Evolutionary conservation across 2,329 filamentous ascomycete genomes (phyloP).

Genomic region (Talaromyces marneffei): DNA sequence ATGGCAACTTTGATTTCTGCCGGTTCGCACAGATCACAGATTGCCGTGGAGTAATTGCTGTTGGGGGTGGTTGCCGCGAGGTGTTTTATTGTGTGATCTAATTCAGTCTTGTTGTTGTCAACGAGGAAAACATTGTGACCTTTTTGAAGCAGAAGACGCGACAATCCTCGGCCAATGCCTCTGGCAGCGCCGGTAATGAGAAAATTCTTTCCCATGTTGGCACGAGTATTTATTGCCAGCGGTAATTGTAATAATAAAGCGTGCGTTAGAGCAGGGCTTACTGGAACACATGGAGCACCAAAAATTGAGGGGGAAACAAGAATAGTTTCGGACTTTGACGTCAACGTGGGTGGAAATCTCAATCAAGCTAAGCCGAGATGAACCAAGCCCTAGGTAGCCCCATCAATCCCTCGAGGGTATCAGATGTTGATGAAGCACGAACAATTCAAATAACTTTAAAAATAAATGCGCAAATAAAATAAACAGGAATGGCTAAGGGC

Average conservation of each 20-base stretch:
- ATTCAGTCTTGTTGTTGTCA: conserved; percentile 9
- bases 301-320: neutral
- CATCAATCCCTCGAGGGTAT: neutral
- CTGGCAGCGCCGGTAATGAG: conserved; percentile 13
- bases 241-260: neutral
- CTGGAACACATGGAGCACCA: neutral
- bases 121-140: conserved; percentile 12
- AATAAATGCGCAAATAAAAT: neutral
- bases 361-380: neutral
- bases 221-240: neutral
- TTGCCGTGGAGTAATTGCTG: neutral
- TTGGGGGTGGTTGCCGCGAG: neutral
- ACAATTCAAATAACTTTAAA: neutral
- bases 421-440: neutral
- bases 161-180: conserved; percentile 11
- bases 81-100: conserved; percentile 3
- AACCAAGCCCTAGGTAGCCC: neutral
- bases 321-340: neutral
- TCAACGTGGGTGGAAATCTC: neutral
- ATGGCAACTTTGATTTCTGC: neutral
- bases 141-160: conserved; percentile 7
- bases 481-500: neutral
- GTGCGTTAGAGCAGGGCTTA: neutral
- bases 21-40: conserved; percentile 7
- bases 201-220: conserved; percentile 9